Evolutionary conservation across 2,329 filamentous ascomycete genomes (phyloP).

Genomic region (Phoma sp.): DNA sequence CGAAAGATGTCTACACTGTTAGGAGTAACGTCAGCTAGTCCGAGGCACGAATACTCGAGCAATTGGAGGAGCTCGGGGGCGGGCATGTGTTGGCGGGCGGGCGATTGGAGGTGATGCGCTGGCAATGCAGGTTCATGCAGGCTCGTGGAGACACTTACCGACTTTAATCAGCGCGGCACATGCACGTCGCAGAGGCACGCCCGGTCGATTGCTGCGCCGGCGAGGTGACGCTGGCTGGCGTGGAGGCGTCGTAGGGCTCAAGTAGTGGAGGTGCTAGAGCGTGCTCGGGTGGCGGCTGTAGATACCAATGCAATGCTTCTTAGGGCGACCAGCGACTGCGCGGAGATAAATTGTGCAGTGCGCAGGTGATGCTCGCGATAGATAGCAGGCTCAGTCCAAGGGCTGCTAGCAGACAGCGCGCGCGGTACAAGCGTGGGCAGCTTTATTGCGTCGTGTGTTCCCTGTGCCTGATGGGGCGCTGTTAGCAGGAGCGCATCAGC

Average conservation of each 20-base stretch:
- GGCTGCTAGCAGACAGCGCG: slow-evolving; percentile 21
- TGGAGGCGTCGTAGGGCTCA: slow-evolving; percentile 8
- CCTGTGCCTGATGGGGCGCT: slow-evolving; percentile 25
- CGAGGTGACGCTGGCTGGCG: slow-evolving; percentile 29
- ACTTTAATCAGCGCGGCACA: slow-evolving; percentile 43
- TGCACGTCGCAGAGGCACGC: slow-evolving; percentile 42
- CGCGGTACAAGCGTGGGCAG: slow-evolving; percentile 29
- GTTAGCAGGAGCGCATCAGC: slow-evolving; percentile 32
- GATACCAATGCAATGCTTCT: slow-evolving; percentile 22
- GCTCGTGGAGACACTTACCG: slow-evolving; percentile 44
- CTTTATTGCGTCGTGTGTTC: slow-evolving; percentile 31
- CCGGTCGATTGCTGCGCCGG: slow-evolving; percentile 31
- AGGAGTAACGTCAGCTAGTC: slow-evolving; percentile 45
- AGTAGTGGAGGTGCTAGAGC: slow-evolving; percentile 18
- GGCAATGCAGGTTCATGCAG: slow-evolving; percentile 52
- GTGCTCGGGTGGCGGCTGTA: slow-evolving; percentile 29
- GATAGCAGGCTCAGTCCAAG: slow-evolving; percentile 19
- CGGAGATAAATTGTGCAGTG: slow-evolving; percentile 33
- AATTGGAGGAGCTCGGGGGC: slow-evolving; percentile 46
- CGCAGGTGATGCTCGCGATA: slow-evolving; percentile 37
- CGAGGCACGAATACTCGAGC: slow-evolving; percentile 37
- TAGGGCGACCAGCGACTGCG: slow-evolving; percentile 26
- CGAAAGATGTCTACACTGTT: slow-evolving; percentile 39
- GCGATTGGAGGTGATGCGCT: slow-evolving; percentile 53
- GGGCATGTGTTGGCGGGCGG: slow-evolving; percentile 48